Conservation (phyloP, 495 filamentous ascomycete genomes). For the Hyphodiscus hymeniophilus region DNA sequence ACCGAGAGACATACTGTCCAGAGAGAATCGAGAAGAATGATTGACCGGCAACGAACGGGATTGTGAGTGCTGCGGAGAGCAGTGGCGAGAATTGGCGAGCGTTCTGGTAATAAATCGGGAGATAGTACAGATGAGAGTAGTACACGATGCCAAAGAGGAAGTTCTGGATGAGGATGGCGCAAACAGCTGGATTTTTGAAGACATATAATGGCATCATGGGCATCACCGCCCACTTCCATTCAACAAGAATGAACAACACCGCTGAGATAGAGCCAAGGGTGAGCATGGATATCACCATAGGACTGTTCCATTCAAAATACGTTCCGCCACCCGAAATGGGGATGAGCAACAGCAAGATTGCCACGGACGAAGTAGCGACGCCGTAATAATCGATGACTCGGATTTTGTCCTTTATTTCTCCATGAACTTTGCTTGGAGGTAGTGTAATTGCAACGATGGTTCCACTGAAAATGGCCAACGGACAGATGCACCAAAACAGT, state of each 20-base stretch:
- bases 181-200: constrained; percentile 45
- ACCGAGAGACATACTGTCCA: constrained; percentile 49
- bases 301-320: constrained; percentile 51
- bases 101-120: constrained; percentile 41
- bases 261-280: constrained; percentile 38
- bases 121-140: constrained; percentile 43
- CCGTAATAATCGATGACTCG: constrained; percentile 50
- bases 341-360: constrained; percentile 50
- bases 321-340: constrained; percentile 56
- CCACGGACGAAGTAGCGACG: constrained; percentile 34
- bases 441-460: constrained; percentile 28
- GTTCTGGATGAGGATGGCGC: constrained; percentile 47
- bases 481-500: constrained; percentile 22
- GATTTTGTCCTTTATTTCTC: constrained; percentile 31
- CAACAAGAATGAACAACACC: constrained; percentile 43
- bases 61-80: constrained; percentile 36
- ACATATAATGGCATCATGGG: constrained; percentile 49
- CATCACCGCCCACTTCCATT: constrained; percentile 49
- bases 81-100: constrained; percentile 27
- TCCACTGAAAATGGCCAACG: constrained; percentile 19
- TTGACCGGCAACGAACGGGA: constrained; percentile 46
- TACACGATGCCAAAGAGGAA: constrained; percentile 54
- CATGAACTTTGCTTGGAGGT: constrained; percentile 28
- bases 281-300: constrained; percentile 56
- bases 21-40: constrained; percentile 42